Base-by-base conservation (phyloP, 2,329 filamentous ascomycete species). In the Knufia fluminis region DNA sequence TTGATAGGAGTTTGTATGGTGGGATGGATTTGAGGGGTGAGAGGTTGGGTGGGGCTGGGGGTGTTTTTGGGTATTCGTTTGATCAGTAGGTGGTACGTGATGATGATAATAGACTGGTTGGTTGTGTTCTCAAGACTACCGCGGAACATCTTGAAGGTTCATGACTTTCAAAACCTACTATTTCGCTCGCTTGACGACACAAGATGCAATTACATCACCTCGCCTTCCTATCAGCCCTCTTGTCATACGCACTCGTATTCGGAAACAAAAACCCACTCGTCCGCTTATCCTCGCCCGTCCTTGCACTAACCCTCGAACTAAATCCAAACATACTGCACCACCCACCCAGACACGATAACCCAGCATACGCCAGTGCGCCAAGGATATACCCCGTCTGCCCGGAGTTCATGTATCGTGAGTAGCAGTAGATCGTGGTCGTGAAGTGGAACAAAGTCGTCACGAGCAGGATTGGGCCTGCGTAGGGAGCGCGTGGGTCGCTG, bases 401-500 rank as follows among this genome's bases (percentile, higher is more conserved):
- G 1, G 70, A 64, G 47, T 70, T 66, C n/a, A 24, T 72, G 67
- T 81, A 86, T 63, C 80, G 76, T 43, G 74, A 73, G 67, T 90
- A 92, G 60, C 78, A 74, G 64, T 86, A 83, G 55, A 82, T 79
- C 16, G 80, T 80, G 3, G 73, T 71, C 0, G 72, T 60, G 16
- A 72, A 68, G 64, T 91, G 85, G 69, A 86, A 85, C 2, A 79
- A 53, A 0, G 78, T 77, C 1, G 84, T 84, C 12, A 89, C 67
- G 33, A 82, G 72, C 17, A 88, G 64, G 1, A 79, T 80, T 1
- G 85, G 83, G 32, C 77, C 70, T 3, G 83, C 83, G 63, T 80
- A 83, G 1, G 82, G 80, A 1, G 79, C 76, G 43, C 73, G 72
- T 4, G 73, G 68, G 51, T 72, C 67, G 2, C 61, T 60, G 6